These are phyloP conservation scores for Termitomyces bulborhizus DNA, from an alignment of 768 basidiomycete species.

Conservation along the genomic window DNA sequence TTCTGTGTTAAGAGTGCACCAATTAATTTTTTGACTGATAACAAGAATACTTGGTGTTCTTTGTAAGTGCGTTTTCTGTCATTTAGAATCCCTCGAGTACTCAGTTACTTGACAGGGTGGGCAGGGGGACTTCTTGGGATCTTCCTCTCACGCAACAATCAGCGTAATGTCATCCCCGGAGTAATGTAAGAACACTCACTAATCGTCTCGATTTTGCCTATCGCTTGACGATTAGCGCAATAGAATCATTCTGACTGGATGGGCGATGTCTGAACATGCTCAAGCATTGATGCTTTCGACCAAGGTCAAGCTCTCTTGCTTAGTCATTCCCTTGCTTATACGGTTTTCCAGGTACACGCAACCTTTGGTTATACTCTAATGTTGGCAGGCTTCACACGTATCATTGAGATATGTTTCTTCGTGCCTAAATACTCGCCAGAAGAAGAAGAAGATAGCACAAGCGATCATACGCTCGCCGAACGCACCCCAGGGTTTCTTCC, in stretches of 20 bases:
- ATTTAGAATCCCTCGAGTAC: conserved; percentile 1
- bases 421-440: conserved; percentile 25
- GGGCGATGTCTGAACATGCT: conserved; percentile 88
- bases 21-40: conserved; percentile 2
- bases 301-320: conserved; percentile 36
- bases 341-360: conserved; percentile 56
- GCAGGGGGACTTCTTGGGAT: conserved; percentile 87
- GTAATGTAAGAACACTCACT: conserved; percentile 51
- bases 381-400: conserved; percentile 72
- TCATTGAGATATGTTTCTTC: conserved; percentile 84
- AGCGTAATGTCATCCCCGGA: conserved; percentile 78
- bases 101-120: conserved; percentile 60
- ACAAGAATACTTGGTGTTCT: conserved; percentile 65
- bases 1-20: not conserved
- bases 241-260: conserved; percentile 87
- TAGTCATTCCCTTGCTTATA: not conserved
- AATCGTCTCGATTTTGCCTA: not conserved
- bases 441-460: conserved; percentile 46
- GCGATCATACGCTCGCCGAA: conserved; percentile 63
- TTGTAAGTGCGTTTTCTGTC: conserved; percentile 35
- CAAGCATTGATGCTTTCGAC: conserved; percentile 84
- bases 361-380: conserved; percentile 85
- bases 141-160: conserved; percentile 71
- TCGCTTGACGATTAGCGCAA: not conserved
- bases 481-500: conserved; percentile 12